Evolutionary conservation across 1,284 basidiomycete species (phyloP).

Genomic region (Ceratorhiza oryzae-sativae): DNA sequence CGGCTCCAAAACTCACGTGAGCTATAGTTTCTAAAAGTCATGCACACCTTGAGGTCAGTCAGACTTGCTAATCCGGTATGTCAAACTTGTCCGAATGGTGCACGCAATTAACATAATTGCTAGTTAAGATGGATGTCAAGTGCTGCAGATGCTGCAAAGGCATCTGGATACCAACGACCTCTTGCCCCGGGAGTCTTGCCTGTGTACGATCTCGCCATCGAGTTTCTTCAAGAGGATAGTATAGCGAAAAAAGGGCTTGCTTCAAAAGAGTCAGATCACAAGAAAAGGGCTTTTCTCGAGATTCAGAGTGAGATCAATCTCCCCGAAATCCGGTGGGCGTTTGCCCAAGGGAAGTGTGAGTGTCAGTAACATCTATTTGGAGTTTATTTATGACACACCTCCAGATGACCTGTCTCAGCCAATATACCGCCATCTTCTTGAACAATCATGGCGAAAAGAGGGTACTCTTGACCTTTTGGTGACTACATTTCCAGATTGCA

Average conservation of each 20-base stretch:
- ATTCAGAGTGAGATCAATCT: slow-evolving; percentile 77
- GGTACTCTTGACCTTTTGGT: slow-evolving; percentile 86
- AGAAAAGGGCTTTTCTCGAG: slow-evolving; percentile 60
- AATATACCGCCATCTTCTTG: slow-evolving; percentile 80
- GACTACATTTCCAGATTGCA: neutral
- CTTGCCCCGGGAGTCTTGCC: slow-evolving; percentile 72
- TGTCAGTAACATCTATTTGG: slow-evolving; percentile 40
- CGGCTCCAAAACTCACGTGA: slow-evolving; percentile 1
- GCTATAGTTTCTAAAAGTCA: neutral
- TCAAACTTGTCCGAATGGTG: neutral
- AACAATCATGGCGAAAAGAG: slow-evolving; percentile 85
- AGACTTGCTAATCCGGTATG: neutral
- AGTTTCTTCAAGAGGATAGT: slow-evolving; percentile 62
- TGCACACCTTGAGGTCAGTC: slow-evolving; percentile 17
- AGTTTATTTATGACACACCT: slow-evolving; percentile 45
- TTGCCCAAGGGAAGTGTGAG: slow-evolving; percentile 77
- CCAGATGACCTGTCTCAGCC: slow-evolving; percentile 57
- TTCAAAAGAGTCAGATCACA: slow-evolving; percentile 51
- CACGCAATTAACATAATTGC: neutral
- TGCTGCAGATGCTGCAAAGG: neutral
- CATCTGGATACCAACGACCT: slow-evolving; percentile 53
- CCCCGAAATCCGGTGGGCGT: slow-evolving; percentile 78
- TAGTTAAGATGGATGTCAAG: slow-evolving; percentile 25
- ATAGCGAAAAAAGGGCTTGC: slow-evolving; percentile 58
- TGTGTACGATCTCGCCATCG: slow-evolving; percentile 83